Conservation (phyloP, 495 filamentous ascomycete genomes). For the Coniosporium apollinis region DNA sequence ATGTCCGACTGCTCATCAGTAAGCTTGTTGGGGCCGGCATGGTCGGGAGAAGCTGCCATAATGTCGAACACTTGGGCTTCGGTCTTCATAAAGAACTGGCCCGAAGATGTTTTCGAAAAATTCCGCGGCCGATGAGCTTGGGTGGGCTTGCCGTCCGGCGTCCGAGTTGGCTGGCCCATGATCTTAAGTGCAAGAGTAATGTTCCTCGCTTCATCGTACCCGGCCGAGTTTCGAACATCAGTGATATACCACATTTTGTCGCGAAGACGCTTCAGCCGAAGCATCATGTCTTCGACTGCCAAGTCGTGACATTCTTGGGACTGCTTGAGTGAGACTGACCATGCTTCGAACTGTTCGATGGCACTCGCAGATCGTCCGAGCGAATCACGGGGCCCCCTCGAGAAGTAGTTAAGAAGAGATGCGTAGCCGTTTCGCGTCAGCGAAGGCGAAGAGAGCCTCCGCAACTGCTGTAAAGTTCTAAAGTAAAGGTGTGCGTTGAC, state of each 20-base stretch:
- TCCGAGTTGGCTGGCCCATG: slow-evolving; percentile 47
- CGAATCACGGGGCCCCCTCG: slow-evolving; percentile 48
- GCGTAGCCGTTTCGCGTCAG: slow-evolving; percentile 48
- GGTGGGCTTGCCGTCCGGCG: slow-evolving; percentile 35
- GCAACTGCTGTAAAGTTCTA: slow-evolving; percentile 47
- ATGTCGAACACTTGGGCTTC: slow-evolving; percentile 79
- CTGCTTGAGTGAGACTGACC: slow-evolving; percentile 59
- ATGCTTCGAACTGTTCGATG: slow-evolving; percentile 57
- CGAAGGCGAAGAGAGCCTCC: slow-evolving; percentile 42
- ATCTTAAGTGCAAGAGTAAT: slow-evolving; percentile 75
- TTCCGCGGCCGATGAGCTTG: slow-evolving; percentile 26
- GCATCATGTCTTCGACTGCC: slow-evolving; percentile 49
- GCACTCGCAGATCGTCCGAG: slow-evolving; percentile 46
- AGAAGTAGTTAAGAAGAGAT: slow-evolving; percentile 52
- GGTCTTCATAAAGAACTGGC: slow-evolving; percentile 60
- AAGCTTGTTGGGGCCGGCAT: slow-evolving; percentile 84
- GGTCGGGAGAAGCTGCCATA: slow-evolving; percentile 63
- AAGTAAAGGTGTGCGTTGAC: slow-evolving; percentile 54
- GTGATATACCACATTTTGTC: slow-evolving; percentile 99
- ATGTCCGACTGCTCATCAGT: slow-evolving; percentile 90
- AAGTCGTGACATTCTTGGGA: slow-evolving; percentile 53
- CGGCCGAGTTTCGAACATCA: slow-evolving; percentile 79
- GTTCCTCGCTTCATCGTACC: slow-evolving; percentile 77
- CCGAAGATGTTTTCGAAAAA: slow-evolving; percentile 36
- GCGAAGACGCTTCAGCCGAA: slow-evolving; percentile 46